Percentiles rank a stretch among this genome's conserved stretches.
Conservation (phyloP, 2,329 filamentous ascomycete species). For the Arthroderma sp. region DNA sequence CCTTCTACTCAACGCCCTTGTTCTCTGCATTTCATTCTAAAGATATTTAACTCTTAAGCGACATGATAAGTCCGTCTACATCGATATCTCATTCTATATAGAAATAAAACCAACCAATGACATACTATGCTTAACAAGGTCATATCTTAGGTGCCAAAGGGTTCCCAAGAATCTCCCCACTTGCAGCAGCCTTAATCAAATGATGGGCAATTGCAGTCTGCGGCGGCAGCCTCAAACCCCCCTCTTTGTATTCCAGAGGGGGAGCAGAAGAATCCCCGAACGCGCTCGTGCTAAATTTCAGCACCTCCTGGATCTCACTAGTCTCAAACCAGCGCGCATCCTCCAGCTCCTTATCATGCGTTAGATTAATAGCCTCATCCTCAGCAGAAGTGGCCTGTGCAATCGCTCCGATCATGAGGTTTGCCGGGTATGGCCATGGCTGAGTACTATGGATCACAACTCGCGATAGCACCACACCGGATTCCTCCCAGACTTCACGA, state of each 20-base stretch:
- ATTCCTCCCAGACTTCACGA: slow-evolving; percentile 77
- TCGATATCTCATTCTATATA: too few species aligned
- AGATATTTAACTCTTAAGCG: too few species aligned
- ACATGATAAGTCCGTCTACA: too few species aligned
- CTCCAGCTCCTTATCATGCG: slow-evolving; percentile 84
- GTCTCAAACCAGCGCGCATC: slow-evolving; percentile 77
- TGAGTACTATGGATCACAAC: slow-evolving; percentile 75
- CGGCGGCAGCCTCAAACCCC: slow-evolving; percentile 66
- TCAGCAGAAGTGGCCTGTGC: slow-evolving; percentile 63
- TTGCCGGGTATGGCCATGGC: slow-evolving; percentile 77
- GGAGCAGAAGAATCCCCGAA: slow-evolving; percentile 46
- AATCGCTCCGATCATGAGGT: slow-evolving; percentile 76
- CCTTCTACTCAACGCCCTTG: too few species aligned
- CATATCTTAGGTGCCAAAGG: slow-evolving; percentile 40
- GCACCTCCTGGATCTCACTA: slow-evolving; percentile 64
- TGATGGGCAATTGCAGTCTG: slow-evolving; percentile 85
- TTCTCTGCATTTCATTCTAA: too few species aligned
- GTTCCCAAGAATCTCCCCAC: slow-evolving; percentile 51
- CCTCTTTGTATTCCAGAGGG: slow-evolving; percentile 58
- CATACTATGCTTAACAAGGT: not conserved
- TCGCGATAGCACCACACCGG: slow-evolving; percentile 60
- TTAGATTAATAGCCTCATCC: slow-evolving; percentile 68
- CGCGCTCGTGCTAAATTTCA: slow-evolving; percentile 52
- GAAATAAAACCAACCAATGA: too few species aligned
- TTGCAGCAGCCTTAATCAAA: slow-evolving; percentile 64